A percentile compares a stretch with the other conserved stretches of the same genome.
phyloP scores from a whole-genome alignment of 2,329 filamentous ascomycete genomes.

The Ceratocystis harringtonii region DNA sequence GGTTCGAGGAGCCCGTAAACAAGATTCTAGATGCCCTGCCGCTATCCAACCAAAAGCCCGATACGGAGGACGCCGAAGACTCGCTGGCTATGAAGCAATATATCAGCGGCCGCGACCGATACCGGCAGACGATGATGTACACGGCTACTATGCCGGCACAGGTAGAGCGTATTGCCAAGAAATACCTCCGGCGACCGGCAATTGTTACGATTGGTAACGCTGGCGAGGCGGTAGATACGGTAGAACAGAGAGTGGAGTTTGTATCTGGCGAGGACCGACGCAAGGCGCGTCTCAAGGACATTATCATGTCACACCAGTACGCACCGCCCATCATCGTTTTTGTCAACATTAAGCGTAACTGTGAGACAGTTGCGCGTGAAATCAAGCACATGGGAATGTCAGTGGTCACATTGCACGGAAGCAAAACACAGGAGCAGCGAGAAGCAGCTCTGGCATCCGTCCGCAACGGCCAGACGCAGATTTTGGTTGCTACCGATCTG shows the following conservation, averaged over 20 bases:
- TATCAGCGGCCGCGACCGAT: constrained; percentile 59
- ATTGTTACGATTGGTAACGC: constrained; percentile 89
- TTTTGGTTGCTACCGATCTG: constrained; percentile 89
- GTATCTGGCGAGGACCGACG: constrained; percentile 81
- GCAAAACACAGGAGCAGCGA: constrained; percentile 95
- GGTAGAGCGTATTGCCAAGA: constrained; percentile 91
- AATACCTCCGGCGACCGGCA: constrained; percentile 83
- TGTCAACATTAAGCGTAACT: constrained; percentile 99
- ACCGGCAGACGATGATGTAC: constrained; percentile 99
- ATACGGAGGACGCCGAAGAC: constrained; percentile 82
- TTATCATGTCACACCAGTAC: constrained; percentile 68
- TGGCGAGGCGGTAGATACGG: constrained; percentile 91
- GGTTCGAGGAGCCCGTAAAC: constrained; percentile 94
- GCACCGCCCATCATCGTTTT: constrained; percentile 91
- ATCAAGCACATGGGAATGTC: constrained; percentile 90
- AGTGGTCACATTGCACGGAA: constrained; percentile 80
- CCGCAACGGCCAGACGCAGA: constrained; percentile 63
- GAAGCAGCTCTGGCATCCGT: constrained; percentile 82
- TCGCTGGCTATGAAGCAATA: constrained; percentile 68
- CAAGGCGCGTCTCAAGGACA: constrained; percentile 89
- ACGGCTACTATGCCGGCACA: constrained; percentile 92
- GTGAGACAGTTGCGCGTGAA: constrained; percentile 83
- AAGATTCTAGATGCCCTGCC: constrained; percentile 93
- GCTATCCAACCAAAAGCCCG: constrained; percentile 85
- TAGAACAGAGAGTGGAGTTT: constrained; percentile 93